Evolutionary conservation across 257 asterid genomes (phyloP).

Genomic region (Nicotiana knightiana): DNA sequence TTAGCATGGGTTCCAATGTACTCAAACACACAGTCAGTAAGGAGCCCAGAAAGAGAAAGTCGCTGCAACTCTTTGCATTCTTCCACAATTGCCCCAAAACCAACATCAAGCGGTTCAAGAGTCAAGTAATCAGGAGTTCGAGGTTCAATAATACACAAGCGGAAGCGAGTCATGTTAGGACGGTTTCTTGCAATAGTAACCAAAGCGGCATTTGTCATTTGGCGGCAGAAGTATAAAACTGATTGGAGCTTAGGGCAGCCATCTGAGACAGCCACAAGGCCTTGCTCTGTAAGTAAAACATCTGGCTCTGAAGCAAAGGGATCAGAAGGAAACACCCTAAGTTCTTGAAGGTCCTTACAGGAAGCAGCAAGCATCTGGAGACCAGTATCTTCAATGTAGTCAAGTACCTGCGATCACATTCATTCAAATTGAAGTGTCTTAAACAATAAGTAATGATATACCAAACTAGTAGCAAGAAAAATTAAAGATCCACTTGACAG

Average conservation of each 20-base stretch:
- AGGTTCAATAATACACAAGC: slow-evolving; percentile 15
- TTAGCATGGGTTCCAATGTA: slow-evolving; percentile 24
- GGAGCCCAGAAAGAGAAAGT: slow-evolving; percentile 25
- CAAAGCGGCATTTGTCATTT: slow-evolving; percentile 17
- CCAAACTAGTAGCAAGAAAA: neutral
- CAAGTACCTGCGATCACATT: slow-evolving; percentile 14
- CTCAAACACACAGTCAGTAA: slow-evolving; percentile 22
- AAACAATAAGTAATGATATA: neutral
- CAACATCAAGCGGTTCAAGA: slow-evolving; percentile 15
- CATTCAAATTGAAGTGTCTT: neutral
- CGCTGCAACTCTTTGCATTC: slow-evolving; percentile 15
- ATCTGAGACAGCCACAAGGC: slow-evolving; percentile 15
- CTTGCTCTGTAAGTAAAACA: slow-evolving; percentile 12
- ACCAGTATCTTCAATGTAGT: slow-evolving; percentile 21
- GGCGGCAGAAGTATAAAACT: slow-evolving; percentile 21
- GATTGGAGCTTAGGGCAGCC: slow-evolving; percentile 23
- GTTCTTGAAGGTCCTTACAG: slow-evolving; percentile 15
- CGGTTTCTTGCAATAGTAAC: slow-evolving; percentile 10
- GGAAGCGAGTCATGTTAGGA: slow-evolving; percentile 9
- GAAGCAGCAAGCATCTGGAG: slow-evolving; percentile 11
- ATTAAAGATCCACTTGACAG: neutral
- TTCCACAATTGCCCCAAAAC: slow-evolving; percentile 20
- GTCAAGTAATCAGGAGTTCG: slow-evolving; percentile 17
- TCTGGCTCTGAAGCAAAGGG: slow-evolving; percentile 10
- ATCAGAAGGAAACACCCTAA: slow-evolving; percentile 16